Evolutionary conservation across 139 green algal species (phyloP), one percentile per base, ranked within the genome.

Genomic region (Closterium sp.): DNA sequence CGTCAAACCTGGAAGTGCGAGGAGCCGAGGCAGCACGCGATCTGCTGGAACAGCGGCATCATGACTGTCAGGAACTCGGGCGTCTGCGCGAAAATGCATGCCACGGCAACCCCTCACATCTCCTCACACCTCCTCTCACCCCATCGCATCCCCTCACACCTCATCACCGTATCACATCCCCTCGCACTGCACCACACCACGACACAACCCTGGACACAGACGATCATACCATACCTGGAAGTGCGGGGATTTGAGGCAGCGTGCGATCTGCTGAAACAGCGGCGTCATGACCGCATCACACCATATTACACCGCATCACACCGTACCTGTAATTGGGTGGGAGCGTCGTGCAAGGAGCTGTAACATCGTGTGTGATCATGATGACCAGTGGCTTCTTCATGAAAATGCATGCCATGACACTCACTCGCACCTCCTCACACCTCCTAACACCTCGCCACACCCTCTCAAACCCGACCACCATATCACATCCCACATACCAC

Each of bases 361-460:
- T 38, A 4, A 38, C 32, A 38, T 38, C 32, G 32, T 38, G 32
- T 38, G 32, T 4, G 32, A 38, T 38, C 32, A 38, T 38, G 32
- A 38, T 38, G 32, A 38, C 32, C 93, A 97, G 96, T 38, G 98
- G 99, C 31, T 99, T 95, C 96, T 99, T 98, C 93, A 99, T 93
- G 31, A 99, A 96, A 93, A 99, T 98, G 93, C 99, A 98, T 89
- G 99, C 94, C 95, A 99, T 98, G 17, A 97, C 97, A 28, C 99
- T 94, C 95, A 99, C 99, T 30, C 99, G 96, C 90, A 99, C 98
- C 96, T 99, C 98, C 95, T 99, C 99, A 92, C 98, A 97, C 91
- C 96, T 98, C 96, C 99, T 99, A 86, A 97, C 99, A 11, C 99
- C 93, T 4, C 98, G 98, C 98, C 98, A 99, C 95, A 98, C 99